These are phyloP conservation scores for Penicillium salamii DNA, from an alignment of 495 filamentous ascomycete genomes.

Conservation along the genomic window DNA sequence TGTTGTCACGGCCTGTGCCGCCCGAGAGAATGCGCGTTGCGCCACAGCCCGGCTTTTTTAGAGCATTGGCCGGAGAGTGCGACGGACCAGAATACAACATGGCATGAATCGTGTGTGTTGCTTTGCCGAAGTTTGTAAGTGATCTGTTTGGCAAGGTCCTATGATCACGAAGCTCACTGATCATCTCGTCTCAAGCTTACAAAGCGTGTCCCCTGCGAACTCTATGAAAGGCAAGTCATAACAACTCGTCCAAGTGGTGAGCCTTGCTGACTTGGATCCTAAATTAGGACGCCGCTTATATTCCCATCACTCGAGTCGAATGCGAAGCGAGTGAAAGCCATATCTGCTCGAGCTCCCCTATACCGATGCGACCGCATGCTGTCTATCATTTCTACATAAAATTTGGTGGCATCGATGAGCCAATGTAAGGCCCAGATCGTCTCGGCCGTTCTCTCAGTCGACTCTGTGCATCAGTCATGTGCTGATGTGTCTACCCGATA, in stretches of 20 bases:
- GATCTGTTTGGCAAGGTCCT: not conserved
- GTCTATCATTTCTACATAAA: not conserved
- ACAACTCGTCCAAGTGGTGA: too few species aligned
- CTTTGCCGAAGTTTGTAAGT: slow-evolving; percentile 1
- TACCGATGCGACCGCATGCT: not conserved
- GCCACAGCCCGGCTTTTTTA: not conserved
- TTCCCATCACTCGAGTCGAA: too few species aligned
- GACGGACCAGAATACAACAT: not conserved
- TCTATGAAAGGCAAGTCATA: not conserved
- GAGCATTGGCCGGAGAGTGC: not conserved
- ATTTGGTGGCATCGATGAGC: too few species aligned
- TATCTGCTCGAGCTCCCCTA: slow-evolving; percentile 1
- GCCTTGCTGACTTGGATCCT: not conserved
- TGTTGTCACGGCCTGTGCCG: too few species aligned
- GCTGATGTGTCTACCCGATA: too few species aligned
- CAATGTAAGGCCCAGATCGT: too few species aligned
- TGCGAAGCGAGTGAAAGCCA: too few species aligned
- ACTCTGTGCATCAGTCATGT: too few species aligned
- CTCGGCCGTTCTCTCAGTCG: too few species aligned
- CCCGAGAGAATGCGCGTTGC: too few species aligned
- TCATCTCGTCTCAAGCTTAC: not conserved
- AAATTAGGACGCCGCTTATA: not conserved
- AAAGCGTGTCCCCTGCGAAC: not conserved
- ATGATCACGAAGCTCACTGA: not conserved
- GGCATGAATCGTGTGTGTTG: not conserved